These are phyloP conservation scores for Thermoascus crustaceus DNA, from an alignment of 2,329 filamentous ascomycete species.

Conservation along the genomic window DNA sequence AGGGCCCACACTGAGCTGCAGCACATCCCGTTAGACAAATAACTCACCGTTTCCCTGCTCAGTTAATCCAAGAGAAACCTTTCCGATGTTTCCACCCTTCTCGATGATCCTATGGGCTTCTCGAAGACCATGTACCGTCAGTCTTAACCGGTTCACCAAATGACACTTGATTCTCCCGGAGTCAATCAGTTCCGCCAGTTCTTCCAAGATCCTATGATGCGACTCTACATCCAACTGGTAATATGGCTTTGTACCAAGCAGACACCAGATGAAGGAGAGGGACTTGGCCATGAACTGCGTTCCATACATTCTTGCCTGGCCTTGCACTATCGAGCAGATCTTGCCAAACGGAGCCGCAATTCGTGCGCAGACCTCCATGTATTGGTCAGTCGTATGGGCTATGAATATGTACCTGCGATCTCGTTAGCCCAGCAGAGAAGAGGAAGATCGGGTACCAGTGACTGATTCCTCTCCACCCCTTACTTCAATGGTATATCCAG, in stretches of 20 bases:
- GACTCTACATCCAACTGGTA: constrained; percentile 32
- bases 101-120: constrained; percentile 35
- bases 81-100: constrained; percentile 24
- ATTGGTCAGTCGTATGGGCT: constrained; percentile 35
- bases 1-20: too few species aligned
- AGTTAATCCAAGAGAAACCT: neutral
- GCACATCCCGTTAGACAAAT: too few species aligned
- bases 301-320: constrained; percentile 37
- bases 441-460: too few species aligned
- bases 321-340: constrained; percentile 40
- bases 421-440: too few species aligned
- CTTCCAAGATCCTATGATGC: constrained; percentile 33
- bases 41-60: neutral
- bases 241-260: constrained; percentile 35
- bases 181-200: constrained; percentile 28
- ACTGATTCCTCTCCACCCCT: too few species aligned
- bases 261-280: constrained; percentile 36
- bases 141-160: constrained; percentile 26
- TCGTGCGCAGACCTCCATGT: constrained; percentile 29
- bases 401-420: constrained; percentile 40
- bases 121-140: constrained; percentile 31
- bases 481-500: neutral
- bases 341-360: constrained; percentile 39
- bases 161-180: constrained; percentile 31
- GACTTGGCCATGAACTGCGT: constrained; percentile 41